Evolutionary conservation across 495 filamentous ascomycete species (phyloP).

Genomic region (Penicillium coffeae): DNA sequence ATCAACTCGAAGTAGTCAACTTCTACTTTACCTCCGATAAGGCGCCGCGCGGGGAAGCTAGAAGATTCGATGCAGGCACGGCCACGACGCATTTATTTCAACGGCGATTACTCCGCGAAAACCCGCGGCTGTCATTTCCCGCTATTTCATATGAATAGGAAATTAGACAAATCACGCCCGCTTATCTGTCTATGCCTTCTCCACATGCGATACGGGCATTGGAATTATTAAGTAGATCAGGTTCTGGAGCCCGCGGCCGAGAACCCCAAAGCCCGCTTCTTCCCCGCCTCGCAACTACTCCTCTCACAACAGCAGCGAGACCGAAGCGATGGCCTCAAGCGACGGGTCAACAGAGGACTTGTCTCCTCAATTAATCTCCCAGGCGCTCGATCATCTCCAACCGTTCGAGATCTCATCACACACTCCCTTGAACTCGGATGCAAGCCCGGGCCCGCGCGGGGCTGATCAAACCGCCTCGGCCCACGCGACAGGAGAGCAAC

Average conservation of each 20-base stretch:
- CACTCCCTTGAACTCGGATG: not conserved
- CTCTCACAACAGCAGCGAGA: slow-evolving; percentile 14
- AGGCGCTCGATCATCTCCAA: slow-evolving; percentile 15
- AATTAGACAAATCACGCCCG: not conserved
- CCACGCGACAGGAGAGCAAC: slow-evolving; percentile 5
- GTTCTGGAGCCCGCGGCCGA: slow-evolving; percentile 16
- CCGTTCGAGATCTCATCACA: slow-evolving; percentile 8
- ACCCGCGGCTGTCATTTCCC: not conserved
- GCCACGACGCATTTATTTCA: not conserved
- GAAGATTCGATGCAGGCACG: slow-evolving; percentile 1
- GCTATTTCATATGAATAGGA: too few relatives aligned
- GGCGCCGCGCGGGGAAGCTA: slow-evolving; percentile 13
- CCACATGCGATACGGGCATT: slow-evolving; percentile 11
- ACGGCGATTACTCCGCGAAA: not conserved
- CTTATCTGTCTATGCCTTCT: slow-evolving; percentile 1
- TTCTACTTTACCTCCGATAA: slow-evolving; percentile 19
- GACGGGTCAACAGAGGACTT: not conserved
- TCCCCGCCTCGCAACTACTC: slow-evolving; percentile 16
- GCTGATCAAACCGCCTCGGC: slow-evolving; percentile 1
- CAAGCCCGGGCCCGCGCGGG: slow-evolving; percentile 11
- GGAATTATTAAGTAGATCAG: slow-evolving; percentile 8
- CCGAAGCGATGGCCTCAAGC: slow-evolving; percentile 3
- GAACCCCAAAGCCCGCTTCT: slow-evolving; percentile 14
- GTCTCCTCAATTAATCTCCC: slow-evolving; percentile 2
- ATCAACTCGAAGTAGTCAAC: too few relatives aligned